Evolutionary conservation across 78 protist species (phyloP).

Genomic region (Polysphondylium violaceum): DNA sequence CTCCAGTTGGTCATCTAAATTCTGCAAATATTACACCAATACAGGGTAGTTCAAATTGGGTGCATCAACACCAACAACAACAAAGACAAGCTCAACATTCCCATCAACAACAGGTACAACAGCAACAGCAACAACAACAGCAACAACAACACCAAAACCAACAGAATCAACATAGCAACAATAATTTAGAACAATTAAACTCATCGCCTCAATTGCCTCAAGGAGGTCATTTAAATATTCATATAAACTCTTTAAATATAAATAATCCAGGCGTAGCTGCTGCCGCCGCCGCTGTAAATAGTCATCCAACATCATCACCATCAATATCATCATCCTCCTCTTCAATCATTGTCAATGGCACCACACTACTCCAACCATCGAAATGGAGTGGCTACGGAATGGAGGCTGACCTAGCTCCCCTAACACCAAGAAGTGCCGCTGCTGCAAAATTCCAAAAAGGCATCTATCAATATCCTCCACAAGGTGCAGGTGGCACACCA

Average conservation of each 20-base stretch:
- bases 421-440: slow-evolving; percentile 44
- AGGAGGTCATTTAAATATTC: too few species aligned
- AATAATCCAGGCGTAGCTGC: background rate
- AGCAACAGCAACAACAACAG: slow-evolving; percentile 37
- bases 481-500: background rate
- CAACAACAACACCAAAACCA: background rate
- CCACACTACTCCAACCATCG: slow-evolving; percentile 18
- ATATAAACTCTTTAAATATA: too few species aligned
- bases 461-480: background rate
- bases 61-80: slow-evolving; percentile 19
- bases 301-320: slow-evolving; percentile 9
- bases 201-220: too few species aligned
- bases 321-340: background rate
- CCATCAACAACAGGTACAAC: slow-evolving; percentile 1
- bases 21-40: background rate
- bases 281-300: background rate
- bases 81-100: too few species aligned
- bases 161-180: background rate
- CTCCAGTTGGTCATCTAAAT: slow-evolving; percentile 8
- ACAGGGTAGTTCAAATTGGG: background rate
- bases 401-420: slow-evolving; percentile 45
- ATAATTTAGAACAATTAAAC: too few species aligned
- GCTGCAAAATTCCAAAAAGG: background rate
- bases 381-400: slow-evolving; percentile 14
- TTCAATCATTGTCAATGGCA: background rate